Base-by-base conservation (phyloP, 129 eudicot genomes). In the Tanacetum coccineum region DNA sequence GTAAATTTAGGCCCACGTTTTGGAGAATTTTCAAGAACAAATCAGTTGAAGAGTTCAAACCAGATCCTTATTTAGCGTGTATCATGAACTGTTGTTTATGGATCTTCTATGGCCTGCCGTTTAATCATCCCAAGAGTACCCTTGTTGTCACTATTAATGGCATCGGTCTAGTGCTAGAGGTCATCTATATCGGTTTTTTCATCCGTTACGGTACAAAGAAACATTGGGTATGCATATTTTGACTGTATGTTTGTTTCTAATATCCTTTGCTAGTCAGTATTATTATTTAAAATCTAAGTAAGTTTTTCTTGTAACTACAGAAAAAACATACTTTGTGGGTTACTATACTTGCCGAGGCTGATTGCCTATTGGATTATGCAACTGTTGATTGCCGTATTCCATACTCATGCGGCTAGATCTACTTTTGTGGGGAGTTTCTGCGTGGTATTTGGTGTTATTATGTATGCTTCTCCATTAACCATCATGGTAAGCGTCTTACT, bases 401-500 rank as follows among this genome's bases (percentile, higher is more conserved):
- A 85, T 67, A 79, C 81, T 2, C 66, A 76, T 10, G 4, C 19
- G 13, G 0, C 0, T 0, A 80, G 90, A 74, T 76, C 96, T 14
- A 60, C 2, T 17, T 53, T 85, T 14, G 88, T 83, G 7, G 97
- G 97, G 3, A 63, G 60, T 17, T 53, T 81, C 18, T 79, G 94
- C 40, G 77, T 79, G 11, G 44, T 83, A 2, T 83, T 79, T 42
- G 87, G 95, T 3, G 65, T 87, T 4, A 54, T 66, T 14, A 79
- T 91, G 87, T 91, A 91, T 12, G 69, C 12, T 0, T 65, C 90
- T 7, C 97, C 97, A 55, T 77, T 87, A 3, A 66, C 85, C 42
- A 76, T 85, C 71, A 77, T 85, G 85, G 90, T 91, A 78, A 8
- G 79, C 56, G 14, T 45, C 13, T 51, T 40, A 19, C 48, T 49